Base-by-base conservation (phyloP, 441 rosid species). In the California macrophylla region DNA sequence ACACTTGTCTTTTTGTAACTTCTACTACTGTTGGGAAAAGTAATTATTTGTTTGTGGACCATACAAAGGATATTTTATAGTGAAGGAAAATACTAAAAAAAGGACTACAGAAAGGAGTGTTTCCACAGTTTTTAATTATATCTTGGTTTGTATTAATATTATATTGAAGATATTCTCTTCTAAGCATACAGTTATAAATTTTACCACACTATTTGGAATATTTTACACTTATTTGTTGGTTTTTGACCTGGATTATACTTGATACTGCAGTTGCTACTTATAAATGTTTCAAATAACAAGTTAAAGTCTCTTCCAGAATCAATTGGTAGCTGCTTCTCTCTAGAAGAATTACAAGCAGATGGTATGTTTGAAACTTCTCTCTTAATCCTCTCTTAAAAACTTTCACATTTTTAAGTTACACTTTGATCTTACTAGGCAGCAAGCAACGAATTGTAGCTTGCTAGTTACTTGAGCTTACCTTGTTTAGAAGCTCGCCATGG, bases 261-360 rank as follows among this genome's bases (percentile, higher is more conserved):
- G 70, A 24, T 64, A 20, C 68, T 85, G 91, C 92, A 93, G 98
- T 76, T 93, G 73, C 77, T 86, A 36, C 85, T 93, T 70, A 77
- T 93, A 80, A 88, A 91, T 87, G 87, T 93, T 68, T 93, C 98
- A 68, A 86, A 78, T 79, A 91, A 93, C 84, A 86, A 86, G 77
- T 75, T 91, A 79, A 93, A 85, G 82, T 81, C 87, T 69, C 90
- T 93, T 76, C 96, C 98, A 12, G 96, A 91, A 78, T 89, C 98
- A 72, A 82, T 93, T 72, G 98, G 98, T 72, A 91, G 93, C 77
- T 93, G 97, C 82, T 87, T 84, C 79, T 85, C 98, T 66, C 82
- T 93, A 79, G 98, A 93, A 84, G 98, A 91, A 80, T 52, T 93
- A 64, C 89, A 86, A 76, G 96, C 96, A 65, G 84, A 89, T 80